phyloP scores from a whole-genome alignment of 495 filamentous ascomycete genomes.

The Neurospora tetrasperma region DNA sequence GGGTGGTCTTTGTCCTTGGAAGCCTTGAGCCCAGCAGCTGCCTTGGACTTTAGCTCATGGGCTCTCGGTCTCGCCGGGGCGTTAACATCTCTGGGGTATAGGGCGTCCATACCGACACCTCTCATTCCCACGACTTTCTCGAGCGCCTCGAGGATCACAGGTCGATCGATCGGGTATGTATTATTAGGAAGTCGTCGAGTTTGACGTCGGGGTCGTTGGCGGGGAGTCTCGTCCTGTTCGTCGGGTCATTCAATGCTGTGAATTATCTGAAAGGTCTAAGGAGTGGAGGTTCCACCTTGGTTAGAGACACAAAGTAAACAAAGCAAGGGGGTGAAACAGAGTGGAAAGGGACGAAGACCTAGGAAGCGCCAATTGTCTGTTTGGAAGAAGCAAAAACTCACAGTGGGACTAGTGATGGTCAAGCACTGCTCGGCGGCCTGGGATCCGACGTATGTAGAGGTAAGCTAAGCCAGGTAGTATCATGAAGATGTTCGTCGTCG shows the following conservation, averaged over 20 bases:
- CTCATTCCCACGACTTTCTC: conserved; percentile 23
- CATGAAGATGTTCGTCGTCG: background rate
- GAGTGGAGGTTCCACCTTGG: background rate
- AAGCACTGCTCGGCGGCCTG: background rate
- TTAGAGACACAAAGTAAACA: background rate
- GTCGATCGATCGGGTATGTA: background rate
- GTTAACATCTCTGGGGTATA: conserved; percentile 65
- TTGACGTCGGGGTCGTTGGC: background rate
- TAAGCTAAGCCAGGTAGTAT: background rate
- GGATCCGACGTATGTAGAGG: background rate
- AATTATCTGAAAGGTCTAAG: background rate
- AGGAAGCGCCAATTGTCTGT: background rate
- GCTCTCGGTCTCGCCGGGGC: conserved; percentile 34
- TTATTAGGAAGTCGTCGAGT: background rate
- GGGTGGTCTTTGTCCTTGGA: conserved; percentile 61
- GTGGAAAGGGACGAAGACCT: background rate
- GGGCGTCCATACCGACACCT: conserved; percentile 50
- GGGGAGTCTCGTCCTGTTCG: background rate
- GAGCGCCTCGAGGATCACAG: background rate
- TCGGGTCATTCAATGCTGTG: background rate
- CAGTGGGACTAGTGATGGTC: background rate
- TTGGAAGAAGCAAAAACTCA: background rate
- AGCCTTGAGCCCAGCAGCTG: conserved; percentile 42
- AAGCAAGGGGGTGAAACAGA: background rate
- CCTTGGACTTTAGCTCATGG: conserved; percentile 46